phyloP scores from a whole-genome alignment of 2,329 filamentous ascomycete genomes.

The Drechmeria coniospora region DNA sequence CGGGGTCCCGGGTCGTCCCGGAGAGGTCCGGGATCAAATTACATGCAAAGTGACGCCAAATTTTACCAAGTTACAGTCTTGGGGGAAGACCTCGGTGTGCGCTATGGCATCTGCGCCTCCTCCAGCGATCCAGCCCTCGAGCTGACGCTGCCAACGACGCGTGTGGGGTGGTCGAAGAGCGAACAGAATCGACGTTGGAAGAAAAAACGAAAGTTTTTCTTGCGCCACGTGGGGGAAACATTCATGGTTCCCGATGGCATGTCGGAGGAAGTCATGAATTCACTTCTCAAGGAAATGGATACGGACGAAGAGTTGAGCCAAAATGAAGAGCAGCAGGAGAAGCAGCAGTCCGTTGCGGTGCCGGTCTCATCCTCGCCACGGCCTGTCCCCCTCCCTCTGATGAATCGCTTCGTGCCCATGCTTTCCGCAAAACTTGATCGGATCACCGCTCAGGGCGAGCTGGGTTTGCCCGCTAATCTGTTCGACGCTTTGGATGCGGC shows the following conservation, averaged over 20 bases:
- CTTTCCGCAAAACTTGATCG: constrained; percentile 8
- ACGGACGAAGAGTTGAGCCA: constrained; percentile 1
- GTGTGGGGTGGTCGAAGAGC: constrained; percentile 11
- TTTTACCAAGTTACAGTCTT: constrained; percentile 34
- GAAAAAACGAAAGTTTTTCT: constrained; percentile 12
- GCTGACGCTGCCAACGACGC: constrained; percentile 13
- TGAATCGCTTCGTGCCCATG: constrained; percentile 9
- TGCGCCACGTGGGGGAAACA: constrained; percentile 13
- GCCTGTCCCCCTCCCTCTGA: constrained; percentile 10
- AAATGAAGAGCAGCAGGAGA: no score
- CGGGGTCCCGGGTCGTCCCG: constrained; percentile 2
- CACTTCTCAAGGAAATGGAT: constrained; percentile 3
- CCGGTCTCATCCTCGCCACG: no score
- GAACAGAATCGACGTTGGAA: constrained; percentile 13
- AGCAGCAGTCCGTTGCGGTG: not conserved
- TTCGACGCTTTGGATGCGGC: constrained; percentile 12
- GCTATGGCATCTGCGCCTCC: constrained; percentile 21
- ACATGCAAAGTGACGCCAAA: constrained; percentile 17
- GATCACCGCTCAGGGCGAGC: constrained; percentile 5
- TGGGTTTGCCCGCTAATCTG: constrained; percentile 12
- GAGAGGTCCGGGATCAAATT: constrained; percentile 12
- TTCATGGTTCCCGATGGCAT: constrained; percentile 24
- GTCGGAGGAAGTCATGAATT: constrained; percentile 11
- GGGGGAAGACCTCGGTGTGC: constrained; percentile 25
- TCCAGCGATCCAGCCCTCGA: constrained; percentile 9